Evolutionary conservation across 148 eudicot species (phyloP), one percentile per base, ranked within the genome.

Genomic region (Arctostaphylos glauca): DNA sequence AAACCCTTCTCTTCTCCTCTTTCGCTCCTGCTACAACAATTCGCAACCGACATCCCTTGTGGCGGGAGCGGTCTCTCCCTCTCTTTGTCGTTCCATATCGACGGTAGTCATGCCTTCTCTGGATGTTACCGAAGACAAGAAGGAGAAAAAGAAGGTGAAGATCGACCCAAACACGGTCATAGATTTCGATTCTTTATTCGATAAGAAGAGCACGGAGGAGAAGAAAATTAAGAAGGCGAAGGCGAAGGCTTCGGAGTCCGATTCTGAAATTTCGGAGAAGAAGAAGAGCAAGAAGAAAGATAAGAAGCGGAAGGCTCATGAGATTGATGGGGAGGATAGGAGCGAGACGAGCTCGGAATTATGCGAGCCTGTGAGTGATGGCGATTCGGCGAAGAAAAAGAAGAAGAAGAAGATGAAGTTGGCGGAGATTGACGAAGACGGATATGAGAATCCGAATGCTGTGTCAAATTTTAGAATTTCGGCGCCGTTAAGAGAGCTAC

Each of bases 381-480:
- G 38, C 18, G 60, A 82, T 71, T 82, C 76, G 54, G 68, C 43
- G 81, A 86, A 84, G 84, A 86, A 84, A 62, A 89, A 88, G 81
- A 88, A 87, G 82, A 53, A 83, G 38, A 66, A 66, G 71, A 25
- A 1, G 4, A 87, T 87, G 72, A 18, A 80, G 25, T 73, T 56
- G 66, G 88, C 75, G 19, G 86, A 16, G 60, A 75, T 3, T 21
- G 80, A 6, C 5, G 81, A 58, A 14, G 88, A 78, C 3, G 92
- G 82, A 68, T 85, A 72, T 16, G 87, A 84, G 23, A 77, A 91
- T 82, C 94, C 92, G 50, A 92, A 96, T 83, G 84, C 91, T 23
- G 83, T 94, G 46, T 82, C 88, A 19, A 96, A 96, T 81, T 96
- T 94, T 41, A 77, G 92, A 74, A 92, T 94, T 62, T 96, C 98